Evolutionary conservation across 345 rosid genomes (phyloP).

Genomic region (Gossypium ekmanianum): DNA sequence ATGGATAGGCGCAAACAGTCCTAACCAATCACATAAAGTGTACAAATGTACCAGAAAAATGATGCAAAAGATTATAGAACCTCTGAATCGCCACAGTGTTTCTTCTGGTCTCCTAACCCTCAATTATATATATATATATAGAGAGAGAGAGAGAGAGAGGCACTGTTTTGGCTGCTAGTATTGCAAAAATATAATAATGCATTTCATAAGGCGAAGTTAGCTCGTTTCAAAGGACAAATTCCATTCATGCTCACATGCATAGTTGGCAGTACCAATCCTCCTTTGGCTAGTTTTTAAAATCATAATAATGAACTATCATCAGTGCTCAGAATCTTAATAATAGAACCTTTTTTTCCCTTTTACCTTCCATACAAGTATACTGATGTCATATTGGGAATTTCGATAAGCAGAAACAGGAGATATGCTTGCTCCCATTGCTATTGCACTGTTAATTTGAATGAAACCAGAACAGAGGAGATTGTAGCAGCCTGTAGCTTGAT

Average conservation of each 20-base stretch:
- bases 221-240: constrained; percentile 26
- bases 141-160: no score
- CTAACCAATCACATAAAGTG: neutral
- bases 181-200: constrained; percentile 16
- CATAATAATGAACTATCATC: neutral
- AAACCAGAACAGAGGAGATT: constrained; percentile 95
- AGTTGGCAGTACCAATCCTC: constrained; percentile 14
- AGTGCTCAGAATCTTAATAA: neutral
- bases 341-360: neutral
- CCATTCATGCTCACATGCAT: constrained; percentile 25
- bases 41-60: constrained; percentile 6
- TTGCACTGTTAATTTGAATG: constrained; percentile 84
- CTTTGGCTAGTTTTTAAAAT: neutral
- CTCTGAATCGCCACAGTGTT: constrained; percentile 22
- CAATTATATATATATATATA: neutral
- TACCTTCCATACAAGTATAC: constrained; percentile 98
- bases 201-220: constrained; percentile 9
- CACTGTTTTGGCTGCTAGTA: constrained; percentile 1
- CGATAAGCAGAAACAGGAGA: constrained; percentile 85
- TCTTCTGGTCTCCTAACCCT: constrained; percentile 16
- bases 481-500: constrained; percentile 98
- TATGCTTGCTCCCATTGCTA: constrained; percentile 98
- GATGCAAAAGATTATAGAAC: constrained; percentile 19
- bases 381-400: constrained; percentile 90
- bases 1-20: neutral